A percentile compares a stretch with the other conserved stretches of the same genome.
Evolutionary conservation across 2,329 filamentous ascomycete genomes (phyloP).

Genomic region (Tolypocladium cylindrosporum): DNA sequence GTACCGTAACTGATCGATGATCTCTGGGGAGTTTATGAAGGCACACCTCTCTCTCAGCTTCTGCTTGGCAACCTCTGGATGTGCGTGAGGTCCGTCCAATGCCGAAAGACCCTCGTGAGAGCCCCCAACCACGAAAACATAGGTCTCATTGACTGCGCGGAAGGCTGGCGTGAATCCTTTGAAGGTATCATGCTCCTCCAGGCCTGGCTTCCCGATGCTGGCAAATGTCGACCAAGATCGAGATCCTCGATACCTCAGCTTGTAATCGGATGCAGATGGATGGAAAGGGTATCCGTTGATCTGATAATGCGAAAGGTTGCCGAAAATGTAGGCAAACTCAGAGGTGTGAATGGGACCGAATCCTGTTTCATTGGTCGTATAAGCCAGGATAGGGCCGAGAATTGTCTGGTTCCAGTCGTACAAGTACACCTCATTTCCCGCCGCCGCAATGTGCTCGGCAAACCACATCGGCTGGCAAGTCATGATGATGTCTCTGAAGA

Average conservation of each 20-base stretch:
- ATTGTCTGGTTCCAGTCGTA: slow-evolving; percentile 46
- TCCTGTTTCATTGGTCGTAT: slow-evolving; percentile 21
- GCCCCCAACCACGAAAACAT: slow-evolving; percentile 34
- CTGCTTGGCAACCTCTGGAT: slow-evolving; percentile 26
- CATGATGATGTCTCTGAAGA: slow-evolving; percentile 43
- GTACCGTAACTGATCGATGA: slow-evolving; percentile 31
- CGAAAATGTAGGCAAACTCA: slow-evolving; percentile 43
- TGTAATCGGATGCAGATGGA: slow-evolving; percentile 27
- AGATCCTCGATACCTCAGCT: slow-evolving; percentile 27
- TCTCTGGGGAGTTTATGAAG: slow-evolving; percentile 32
- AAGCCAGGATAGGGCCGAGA: slow-evolving; percentile 30
- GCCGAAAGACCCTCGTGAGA: slow-evolving; percentile 29
- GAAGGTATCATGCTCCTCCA: slow-evolving; percentile 24
- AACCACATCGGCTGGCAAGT: slow-evolving; percentile 35
- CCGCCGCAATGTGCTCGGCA: slow-evolving; percentile 25
- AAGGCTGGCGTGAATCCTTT: slow-evolving; percentile 29
- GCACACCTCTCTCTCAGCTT: slow-evolving; percentile 34
- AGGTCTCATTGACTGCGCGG: slow-evolving; percentile 10
- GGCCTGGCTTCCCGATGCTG: slow-evolving; percentile 22
- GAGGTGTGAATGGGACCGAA: slow-evolving; percentile 40
- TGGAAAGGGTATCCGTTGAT: slow-evolving; percentile 21
- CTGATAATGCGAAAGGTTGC: slow-evolving; percentile 33
- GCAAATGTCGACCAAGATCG: slow-evolving; percentile 39
- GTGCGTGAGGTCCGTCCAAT: slow-evolving; percentile 22
- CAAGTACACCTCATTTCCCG: slow-evolving; percentile 31